Conservation (phyloP, 139 green algal species). For the Coelastrella sp. region DNA sequence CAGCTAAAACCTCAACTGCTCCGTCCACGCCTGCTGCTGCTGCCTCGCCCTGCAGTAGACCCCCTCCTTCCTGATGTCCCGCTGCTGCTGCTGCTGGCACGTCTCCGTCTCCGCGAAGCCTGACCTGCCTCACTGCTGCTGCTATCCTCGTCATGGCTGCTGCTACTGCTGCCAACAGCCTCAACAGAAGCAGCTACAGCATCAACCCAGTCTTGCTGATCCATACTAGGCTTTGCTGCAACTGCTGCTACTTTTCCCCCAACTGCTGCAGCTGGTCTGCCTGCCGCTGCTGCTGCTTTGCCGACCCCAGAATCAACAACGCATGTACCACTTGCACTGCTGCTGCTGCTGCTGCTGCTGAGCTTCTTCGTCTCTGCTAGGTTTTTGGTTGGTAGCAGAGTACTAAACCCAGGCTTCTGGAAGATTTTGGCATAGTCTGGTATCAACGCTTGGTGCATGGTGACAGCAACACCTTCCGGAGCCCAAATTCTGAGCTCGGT, state of each 20-base stretch:
- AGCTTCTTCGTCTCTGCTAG: neutral
- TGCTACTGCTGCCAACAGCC: neutral
- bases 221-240: neutral
- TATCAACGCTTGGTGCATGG: constrained; percentile 87
- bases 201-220: neutral
- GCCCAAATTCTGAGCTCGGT: constrained; percentile 89
- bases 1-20: neutral
- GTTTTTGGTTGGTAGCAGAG: constrained; percentile 50
- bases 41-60: neutral
- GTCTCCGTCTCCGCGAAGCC: neutral
- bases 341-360: constrained; percentile 1
- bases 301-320: neutral
- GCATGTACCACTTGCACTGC: neutral
- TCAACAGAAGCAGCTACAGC: neutral
- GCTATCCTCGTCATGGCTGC: neutral
- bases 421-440: constrained; percentile 86
- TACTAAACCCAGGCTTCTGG: constrained; percentile 86
- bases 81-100: constrained; percentile 1
- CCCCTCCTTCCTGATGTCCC: neutral
- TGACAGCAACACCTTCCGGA: constrained; percentile 83
- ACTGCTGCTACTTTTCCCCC: neutral
- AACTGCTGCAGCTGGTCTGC: neutral
- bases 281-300: neutral
- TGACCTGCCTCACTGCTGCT: neutral
- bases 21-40: neutral